Percentiles rank a stretch among this genome's conserved stretches.
Evolutionary conservation across 495 filamentous ascomycete genomes (phyloP).

Genomic region (Schizothecium vesticola): DNA sequence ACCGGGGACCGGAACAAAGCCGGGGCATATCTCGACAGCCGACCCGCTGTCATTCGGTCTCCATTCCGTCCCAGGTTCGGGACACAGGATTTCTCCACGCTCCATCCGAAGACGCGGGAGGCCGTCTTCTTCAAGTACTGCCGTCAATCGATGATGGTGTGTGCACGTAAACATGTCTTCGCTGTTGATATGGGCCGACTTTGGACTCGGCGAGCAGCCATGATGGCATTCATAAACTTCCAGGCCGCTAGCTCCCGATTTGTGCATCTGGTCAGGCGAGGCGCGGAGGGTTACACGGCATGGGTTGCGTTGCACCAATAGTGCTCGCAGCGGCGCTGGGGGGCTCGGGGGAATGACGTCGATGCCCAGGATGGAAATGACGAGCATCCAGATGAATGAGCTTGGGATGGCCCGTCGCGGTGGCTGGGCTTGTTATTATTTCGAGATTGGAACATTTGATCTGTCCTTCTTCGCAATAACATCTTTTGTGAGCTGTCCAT

Average conservation of each 20-base stretch:
- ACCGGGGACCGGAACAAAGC: not conserved
- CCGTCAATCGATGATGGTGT: not conserved
- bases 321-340: not conserved
- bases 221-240: not conserved
- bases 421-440: not conserved
- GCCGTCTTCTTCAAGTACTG: too few relatives aligned
- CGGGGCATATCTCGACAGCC: not conserved
- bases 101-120: not conserved
- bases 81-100: not conserved
- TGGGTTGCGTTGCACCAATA: not conserved
- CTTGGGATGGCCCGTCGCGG: constrained; percentile 46
- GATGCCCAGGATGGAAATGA: constrained; percentile 48
- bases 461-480: not conserved
- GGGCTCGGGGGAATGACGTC: constrained; percentile 31
- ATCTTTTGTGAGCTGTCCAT: not conserved
- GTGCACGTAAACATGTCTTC: not conserved
- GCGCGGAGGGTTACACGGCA: not conserved
- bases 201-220: not conserved
- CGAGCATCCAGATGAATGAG: not conserved
- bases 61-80: not conserved
- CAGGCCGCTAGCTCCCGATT: not conserved
- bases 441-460: not conserved
- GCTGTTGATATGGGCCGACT: not conserved
- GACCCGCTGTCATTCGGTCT: not conserved
- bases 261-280: not conserved